Base-by-base conservation (phyloP, 257 asterid genomes). In the Salvia miltiorrhiza region DNA sequence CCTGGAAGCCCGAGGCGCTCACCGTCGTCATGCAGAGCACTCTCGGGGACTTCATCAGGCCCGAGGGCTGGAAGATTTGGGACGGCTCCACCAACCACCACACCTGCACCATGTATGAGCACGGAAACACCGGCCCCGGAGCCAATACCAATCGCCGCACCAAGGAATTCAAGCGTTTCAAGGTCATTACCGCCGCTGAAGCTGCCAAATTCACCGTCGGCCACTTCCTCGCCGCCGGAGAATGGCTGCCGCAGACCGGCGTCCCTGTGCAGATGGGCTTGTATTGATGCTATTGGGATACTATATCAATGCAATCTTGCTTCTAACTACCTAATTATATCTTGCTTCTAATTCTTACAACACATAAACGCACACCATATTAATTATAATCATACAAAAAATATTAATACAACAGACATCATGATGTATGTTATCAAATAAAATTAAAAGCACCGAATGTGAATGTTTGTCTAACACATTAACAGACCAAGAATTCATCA, bases 41-140 rank as follows among this genome's bases (percentile, higher is more conserved):
- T 43, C 8, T 89, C 5, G 97, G 86, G 0, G 97, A 91, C 24
- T 60, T 87, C 17, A 83, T 91, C 23, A 56, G 80, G 7, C 95
- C 95, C 0, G 87, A 78, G 54, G 97, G 96, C 0, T 91, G 76
- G 65, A 26, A 61, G 47, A 2, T 30, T 0, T 88, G 90, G 93
- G 78, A 79, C 7, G 78, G 79, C 0, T 37, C 40, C 1, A 43
- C 33, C 28, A 61, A 81, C 52, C 88, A 80, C 69, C 73, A 73
- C 17, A 84, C 82, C 0, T 76, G 88, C 52, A 10, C 63, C 9
- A 67, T 69, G 62, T 69, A 40, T 2, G 97, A 91, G 76, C 82
- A 33, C n/a, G 93, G 50, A 0, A 91, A 88, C 73, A 60, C 76
- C 0, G 97, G 97, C 0, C 88, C 95, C 2, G 97, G 87, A 0